Evolutionary conservation across 257 asterid genomes (phyloP).

Genomic region (Anisodus acutangulus): DNA sequence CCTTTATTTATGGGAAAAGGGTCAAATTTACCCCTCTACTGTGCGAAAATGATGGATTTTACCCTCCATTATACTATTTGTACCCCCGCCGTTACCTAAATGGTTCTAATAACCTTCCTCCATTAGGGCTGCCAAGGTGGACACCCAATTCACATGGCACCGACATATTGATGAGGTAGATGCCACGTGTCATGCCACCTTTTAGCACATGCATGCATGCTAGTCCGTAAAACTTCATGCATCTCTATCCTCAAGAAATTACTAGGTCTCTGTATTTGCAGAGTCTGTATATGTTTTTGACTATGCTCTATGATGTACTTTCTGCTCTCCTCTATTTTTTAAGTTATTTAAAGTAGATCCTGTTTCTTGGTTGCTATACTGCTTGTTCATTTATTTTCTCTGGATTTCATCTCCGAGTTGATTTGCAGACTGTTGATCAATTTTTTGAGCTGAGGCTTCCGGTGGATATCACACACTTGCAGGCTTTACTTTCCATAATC

Average conservation of each 20-base stretch:
- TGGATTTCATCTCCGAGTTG: conserved; percentile 37
- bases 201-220: not conserved
- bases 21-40: no score
- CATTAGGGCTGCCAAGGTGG: no score
- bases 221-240: not conserved
- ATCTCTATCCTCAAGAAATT: conserved; percentile 26
- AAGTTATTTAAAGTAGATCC: conserved; percentile 7
- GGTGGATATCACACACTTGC: conserved; percentile 91
- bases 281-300: conserved; percentile 2
- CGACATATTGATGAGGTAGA: no score
- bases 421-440: conserved; percentile 93
- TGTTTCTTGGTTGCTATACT: not conserved
- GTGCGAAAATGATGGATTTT: no score
- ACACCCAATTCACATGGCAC: no score
- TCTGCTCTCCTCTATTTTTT: not conserved
- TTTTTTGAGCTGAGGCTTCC: conserved; percentile 88
- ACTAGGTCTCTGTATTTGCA: not conserved
- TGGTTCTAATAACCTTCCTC: no score
- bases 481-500: conserved; percentile 86
- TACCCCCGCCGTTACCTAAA: no score
- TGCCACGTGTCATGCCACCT: not conserved
- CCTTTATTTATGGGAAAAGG: not conserved
- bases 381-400: conserved; percentile 25
- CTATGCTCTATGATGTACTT: not conserved
- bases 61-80: no score